phyloP scores from a whole-genome alignment of 108 stramenopile species.

The Discostella pseudostelligera region DNA sequence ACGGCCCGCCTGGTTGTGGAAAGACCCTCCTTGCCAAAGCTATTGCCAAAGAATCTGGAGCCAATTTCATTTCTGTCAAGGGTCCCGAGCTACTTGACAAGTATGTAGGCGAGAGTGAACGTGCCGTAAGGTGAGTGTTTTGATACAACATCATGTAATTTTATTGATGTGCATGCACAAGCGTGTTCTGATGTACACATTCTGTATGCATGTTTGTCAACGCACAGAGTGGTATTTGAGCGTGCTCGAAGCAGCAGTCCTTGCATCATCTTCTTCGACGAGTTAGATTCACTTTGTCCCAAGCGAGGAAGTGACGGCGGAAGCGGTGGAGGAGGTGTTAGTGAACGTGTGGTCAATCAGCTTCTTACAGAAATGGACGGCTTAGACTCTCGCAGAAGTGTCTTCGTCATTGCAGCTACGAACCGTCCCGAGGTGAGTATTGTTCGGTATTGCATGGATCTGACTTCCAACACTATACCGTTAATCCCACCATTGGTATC shows the following conservation, averaged over 20 bases:
- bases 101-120: constrained; percentile 98
- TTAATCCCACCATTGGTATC: not conserved
- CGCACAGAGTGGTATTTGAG: constrained; percentile 69
- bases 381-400: constrained; percentile 86
- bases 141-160: too few species aligned
- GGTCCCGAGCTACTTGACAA: constrained; percentile 90
- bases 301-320: constrained; percentile 88
- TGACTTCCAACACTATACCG: not conserved
- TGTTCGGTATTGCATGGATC: not conserved
- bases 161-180: too few species aligned
- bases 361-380: constrained; percentile 99
- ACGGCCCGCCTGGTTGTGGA: constrained; percentile 98
- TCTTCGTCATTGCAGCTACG: constrained; percentile 96
- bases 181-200: too few species aligned
- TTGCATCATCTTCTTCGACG: constrained; percentile 99
- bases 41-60: constrained; percentile 97
- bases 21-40: constrained; percentile 99
- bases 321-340: constrained; percentile 88
- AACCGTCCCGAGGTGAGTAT: constrained; percentile 79
- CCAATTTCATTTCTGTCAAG: constrained; percentile 98
- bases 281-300: constrained; percentile 96
- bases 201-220: too few species aligned
- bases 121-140: constrained; percentile 67
- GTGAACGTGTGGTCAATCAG: constrained; percentile 97
- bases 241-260: constrained; percentile 88